Base-by-base conservation (phyloP, 2,329 filamentous ascomycete species). In the Cordyceps farinosa region DNA sequence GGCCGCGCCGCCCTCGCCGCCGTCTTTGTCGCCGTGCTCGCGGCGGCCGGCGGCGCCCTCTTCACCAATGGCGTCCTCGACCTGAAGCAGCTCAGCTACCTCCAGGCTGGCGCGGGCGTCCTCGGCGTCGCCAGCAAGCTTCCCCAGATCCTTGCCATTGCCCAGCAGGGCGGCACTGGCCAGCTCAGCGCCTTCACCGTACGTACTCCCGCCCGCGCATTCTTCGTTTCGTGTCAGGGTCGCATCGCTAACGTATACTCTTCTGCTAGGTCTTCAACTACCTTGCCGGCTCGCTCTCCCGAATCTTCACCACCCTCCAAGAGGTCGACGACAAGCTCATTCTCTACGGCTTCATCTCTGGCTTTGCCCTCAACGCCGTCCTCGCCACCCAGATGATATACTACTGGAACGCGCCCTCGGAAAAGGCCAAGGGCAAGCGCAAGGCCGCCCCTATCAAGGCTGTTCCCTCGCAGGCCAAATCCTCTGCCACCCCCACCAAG, bases 271-370 rank as follows among this genome's bases (percentile, higher is more conserved):
- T 99, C 69, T 97, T 99, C 85, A 98, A 97, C 82, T 99, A 97
- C 78, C 91, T 99, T 71, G 83, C 88, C 70, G 95, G 96, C 45
- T 97, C 92, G 50, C 86, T 98, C 64, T 91, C 92, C 32, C 90
- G 95, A 74, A 96, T 99, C 79, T 99, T 97, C 78, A 99, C 95
- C 38, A 99, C 96, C 9, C 81, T 99, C 64, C 93, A 98, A 73
- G 95, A 99, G 81, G 95, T 99, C 65, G 90, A 96, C 75, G 95
- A 99, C 77, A 93, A 93, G 78, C 83, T 98, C 64, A 98, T 99
- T 71, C 84, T 99, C 32, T 98, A 96, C 78, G 90, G 93, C 57
- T 98, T 96, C 82, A 79, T 98, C 62, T 91, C 92, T 8, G 95
- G 92, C 34, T 97, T 97, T 75, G 79, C 82, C n/a, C 85, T 99